Evolutionary conservation across 1,284 basidiomycete species (phyloP).

Genomic region (Rhodotorula sp.): DNA sequence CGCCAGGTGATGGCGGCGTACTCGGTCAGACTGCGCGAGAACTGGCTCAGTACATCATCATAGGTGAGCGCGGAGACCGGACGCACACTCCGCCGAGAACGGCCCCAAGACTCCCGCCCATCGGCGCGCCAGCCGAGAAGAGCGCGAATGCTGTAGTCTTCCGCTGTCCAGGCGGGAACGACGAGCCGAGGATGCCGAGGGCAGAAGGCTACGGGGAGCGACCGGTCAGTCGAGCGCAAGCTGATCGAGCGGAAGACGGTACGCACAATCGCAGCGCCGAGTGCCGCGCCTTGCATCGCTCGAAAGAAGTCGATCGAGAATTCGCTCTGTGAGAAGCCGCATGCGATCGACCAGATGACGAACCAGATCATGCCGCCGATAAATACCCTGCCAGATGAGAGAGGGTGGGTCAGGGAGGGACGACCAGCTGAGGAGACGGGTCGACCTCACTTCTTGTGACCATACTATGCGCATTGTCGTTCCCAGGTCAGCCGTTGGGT

Average conservation of each 20-base stretch:
- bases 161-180: conserved; percentile 46
- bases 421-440: background rate
- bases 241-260: no score
- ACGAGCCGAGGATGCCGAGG: conserved; percentile 46
- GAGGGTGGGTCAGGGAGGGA: no score
- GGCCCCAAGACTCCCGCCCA: conserved; percentile 69
- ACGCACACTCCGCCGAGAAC: conserved; percentile 61
- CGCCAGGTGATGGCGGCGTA: conserved; percentile 61
- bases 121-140: conserved; percentile 64
- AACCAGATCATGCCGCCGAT: conserved; percentile 47
- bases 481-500: no score
- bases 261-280: conserved; percentile 22
- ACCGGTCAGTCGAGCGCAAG: background rate
- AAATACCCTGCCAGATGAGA: conserved; percentile 9
- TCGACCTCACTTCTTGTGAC: conserved; percentile 9
- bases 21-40: conserved; percentile 57
- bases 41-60: background rate
- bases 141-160: conserved; percentile 47
- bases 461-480: conserved; percentile 2
- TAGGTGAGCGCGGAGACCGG: background rate
- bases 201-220: conserved; percentile 19
- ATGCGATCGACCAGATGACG: conserved; percentile 44
- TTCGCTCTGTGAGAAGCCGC: conserved; percentile 46
- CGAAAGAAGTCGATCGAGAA: conserved; percentile 46
- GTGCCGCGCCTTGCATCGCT: conserved; percentile 35